Evolutionary conservation across 805 yeast species (phyloP).

Genomic region (Diddensiella caesifluorescens): DNA sequence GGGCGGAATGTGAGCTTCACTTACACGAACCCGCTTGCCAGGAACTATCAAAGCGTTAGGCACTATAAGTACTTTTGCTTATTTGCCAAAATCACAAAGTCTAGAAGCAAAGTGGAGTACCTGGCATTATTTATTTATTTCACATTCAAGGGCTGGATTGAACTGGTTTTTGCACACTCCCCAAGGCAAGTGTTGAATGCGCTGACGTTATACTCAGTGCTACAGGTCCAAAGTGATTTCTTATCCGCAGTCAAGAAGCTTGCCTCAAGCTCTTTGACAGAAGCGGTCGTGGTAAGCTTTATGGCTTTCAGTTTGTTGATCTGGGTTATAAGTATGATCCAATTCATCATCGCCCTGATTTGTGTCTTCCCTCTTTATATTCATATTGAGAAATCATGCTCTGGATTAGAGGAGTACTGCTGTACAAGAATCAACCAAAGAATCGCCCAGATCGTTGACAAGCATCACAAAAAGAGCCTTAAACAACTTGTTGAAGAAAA

Average conservation of each 20-base stretch:
- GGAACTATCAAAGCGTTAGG: constrained; percentile 49
- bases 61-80: constrained; percentile 67
- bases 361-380: constrained; percentile 48
- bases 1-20: constrained; percentile 63
- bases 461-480: constrained; percentile 33
- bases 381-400: constrained; percentile 37
- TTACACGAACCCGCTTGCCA: constrained; percentile 62
- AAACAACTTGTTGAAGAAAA: constrained; percentile 25
- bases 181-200: constrained; percentile 87
- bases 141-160: constrained; percentile 56
- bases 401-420: constrained; percentile 54
- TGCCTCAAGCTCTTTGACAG: constrained; percentile 55
- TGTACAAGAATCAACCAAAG: constrained; percentile 53
- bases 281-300: constrained; percentile 67
- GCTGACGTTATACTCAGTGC: constrained; percentile 55
- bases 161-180: constrained; percentile 68
- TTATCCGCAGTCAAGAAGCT: constrained; percentile 43
- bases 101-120: constrained; percentile 60
- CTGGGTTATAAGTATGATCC: constrained; percentile 63
- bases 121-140: constrained; percentile 59
- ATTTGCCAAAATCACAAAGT: constrained; percentile 60
- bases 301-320: constrained; percentile 71
- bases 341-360: constrained; percentile 50
- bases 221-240: constrained; percentile 33
- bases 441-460: constrained; percentile 47